Conservation (phyloP, 345 rosid species). For the Eucalyptus rudis region DNA sequence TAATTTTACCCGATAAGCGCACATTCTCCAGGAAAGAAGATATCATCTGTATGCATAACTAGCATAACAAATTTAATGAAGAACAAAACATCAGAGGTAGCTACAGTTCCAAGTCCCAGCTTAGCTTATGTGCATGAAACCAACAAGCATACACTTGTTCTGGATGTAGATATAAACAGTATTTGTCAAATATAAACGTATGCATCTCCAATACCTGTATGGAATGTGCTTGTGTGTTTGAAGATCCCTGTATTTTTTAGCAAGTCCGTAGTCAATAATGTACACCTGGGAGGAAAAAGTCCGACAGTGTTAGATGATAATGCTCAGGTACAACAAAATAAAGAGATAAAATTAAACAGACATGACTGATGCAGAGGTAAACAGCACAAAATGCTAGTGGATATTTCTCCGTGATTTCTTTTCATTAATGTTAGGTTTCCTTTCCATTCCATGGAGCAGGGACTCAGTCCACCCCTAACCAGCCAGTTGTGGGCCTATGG, state of each 20-base stretch:
- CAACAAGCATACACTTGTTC: not conserved
- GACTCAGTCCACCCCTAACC: not conserved
- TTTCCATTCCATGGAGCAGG: not conserved
- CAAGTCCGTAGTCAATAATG: constrained; percentile 78
- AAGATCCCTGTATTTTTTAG: constrained; percentile 78
- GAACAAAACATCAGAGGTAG: not conserved
- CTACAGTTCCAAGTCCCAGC: not conserved
- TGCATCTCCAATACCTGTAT: constrained; percentile 27
- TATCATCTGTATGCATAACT: not conserved
- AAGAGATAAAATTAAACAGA: not conserved
- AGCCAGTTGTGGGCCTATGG: not conserved
- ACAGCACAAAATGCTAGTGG: not conserved
- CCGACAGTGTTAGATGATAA: not conserved
- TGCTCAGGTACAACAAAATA: not conserved
- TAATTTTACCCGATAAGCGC: not conserved
- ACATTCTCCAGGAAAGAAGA: not conserved
- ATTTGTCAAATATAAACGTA: not conserved
- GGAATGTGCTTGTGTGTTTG: constrained; percentile 91
- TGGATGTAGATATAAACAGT: not conserved
- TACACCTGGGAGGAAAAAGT: constrained; percentile 39
- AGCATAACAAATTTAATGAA: not conserved
- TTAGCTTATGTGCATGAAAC: not conserved
- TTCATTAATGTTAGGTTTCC: not conserved
- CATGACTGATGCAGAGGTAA: not conserved
- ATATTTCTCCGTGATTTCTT: not conserved